Percentiles rank a stretch among this genome's conserved stretches.
phyloP scores from a whole-genome alignment of 805 yeast species.

The Yarrowia keelungensis region DNA sequence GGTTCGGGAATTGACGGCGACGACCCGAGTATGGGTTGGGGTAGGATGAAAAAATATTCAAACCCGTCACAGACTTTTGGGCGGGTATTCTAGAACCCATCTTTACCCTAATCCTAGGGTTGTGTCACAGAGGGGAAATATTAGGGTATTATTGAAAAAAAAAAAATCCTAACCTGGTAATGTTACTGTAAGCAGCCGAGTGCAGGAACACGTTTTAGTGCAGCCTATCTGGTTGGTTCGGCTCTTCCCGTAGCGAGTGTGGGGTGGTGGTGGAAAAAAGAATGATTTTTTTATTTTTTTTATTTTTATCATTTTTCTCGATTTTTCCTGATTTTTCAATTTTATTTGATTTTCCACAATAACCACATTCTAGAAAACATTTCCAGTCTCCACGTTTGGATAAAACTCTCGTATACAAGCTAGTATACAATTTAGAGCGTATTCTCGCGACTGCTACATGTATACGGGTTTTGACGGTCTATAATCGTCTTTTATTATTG shows the following conservation, averaged over 20 bases:
- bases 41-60: not conserved
- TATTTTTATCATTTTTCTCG: not conserved
- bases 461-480: too few relatives aligned
- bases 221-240: slow-evolving; percentile 22
- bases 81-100: too few relatives aligned
- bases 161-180: not conserved
- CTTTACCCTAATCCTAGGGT: too few relatives aligned
- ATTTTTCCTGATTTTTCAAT: not conserved
- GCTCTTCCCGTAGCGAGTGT: not conserved
- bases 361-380: too few relatives aligned
- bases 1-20: slow-evolving; percentile 7
- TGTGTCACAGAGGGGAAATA: not conserved
- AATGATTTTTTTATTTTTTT: not conserved
- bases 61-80: too few relatives aligned
- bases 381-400: too few relatives aligned
- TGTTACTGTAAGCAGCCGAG: slow-evolving; percentile 6
- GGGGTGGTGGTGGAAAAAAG: too few relatives aligned
- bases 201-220: slow-evolving; percentile 28
- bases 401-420: too few relatives aligned
- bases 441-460: too few relatives aligned
- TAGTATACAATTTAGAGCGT: too few relatives aligned
- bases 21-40: too few relatives aligned
- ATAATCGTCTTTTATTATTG: not conserved
- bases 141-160: not conserved
- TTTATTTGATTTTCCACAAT: too few relatives aligned